Evolutionary conservation across 2,329 filamentous ascomycete species (phyloP).

Genomic region (Fusarium dlaminii): DNA sequence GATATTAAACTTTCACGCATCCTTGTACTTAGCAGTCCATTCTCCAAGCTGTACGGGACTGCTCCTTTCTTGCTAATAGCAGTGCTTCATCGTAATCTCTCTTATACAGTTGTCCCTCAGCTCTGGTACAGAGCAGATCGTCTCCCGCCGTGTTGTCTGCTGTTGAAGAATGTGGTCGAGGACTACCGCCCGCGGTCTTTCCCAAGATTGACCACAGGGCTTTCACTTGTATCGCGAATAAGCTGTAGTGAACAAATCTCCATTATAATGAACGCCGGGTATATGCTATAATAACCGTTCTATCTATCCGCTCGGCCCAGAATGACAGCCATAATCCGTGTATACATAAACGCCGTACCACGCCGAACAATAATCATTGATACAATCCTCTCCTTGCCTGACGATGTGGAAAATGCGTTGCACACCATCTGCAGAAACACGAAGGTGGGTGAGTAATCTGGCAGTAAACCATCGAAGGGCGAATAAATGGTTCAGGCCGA

Average conservation of each 20-base stretch:
- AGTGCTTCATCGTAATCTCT: not conserved
- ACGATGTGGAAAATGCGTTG: not conserved
- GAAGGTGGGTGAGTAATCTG: not conserved
- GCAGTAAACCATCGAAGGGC: not conserved
- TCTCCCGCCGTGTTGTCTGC: not conserved
- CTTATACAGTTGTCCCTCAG: not conserved
- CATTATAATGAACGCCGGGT: constrained; percentile 27
- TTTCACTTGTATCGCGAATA: accelerated
- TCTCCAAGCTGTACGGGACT: not conserved
- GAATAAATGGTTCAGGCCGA: not conserved
- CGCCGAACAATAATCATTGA: not conserved
- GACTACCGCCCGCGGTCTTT: too few relatives aligned
- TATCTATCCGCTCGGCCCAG: not conserved
- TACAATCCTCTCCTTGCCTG: not conserved
- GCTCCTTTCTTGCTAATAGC: not conserved
- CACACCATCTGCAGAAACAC: not conserved
- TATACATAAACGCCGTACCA: constrained; percentile 29
- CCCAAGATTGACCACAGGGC: not conserved
- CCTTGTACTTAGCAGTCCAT: not conserved
- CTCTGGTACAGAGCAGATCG: not conserved
- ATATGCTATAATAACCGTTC: constrained; percentile 13
- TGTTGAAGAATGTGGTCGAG: too few relatives aligned
- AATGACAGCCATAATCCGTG: not conserved
- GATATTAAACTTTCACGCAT: not conserved
- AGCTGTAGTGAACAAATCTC: not conserved